These are phyloP conservation scores for Monosporascus cannonballus DNA, from an alignment of 2,329 filamentous ascomycete genomes.

Conservation along the genomic window DNA sequence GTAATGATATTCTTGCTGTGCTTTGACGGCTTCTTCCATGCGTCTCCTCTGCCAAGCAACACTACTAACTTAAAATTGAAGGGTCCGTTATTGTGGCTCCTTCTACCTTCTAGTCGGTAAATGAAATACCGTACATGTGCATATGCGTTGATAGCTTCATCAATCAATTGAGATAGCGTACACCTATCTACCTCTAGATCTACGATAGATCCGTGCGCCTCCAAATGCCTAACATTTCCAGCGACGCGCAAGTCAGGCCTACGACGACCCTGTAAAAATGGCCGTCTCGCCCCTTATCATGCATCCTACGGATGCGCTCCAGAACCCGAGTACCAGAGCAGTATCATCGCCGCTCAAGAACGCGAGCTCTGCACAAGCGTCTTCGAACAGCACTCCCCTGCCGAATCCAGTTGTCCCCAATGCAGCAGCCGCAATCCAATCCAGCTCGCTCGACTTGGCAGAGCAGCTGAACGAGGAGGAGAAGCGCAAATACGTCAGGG, in stretches of 20 bases:
- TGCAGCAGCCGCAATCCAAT: conserved; percentile 21
- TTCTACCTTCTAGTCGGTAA: no score
- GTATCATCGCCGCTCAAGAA: conserved; percentile 40
- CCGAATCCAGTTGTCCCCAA: conserved; percentile 22
- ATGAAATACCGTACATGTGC: no score
- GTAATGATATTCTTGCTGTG: no score
- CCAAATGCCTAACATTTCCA: neutral
- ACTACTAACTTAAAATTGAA: no score
- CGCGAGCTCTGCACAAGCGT: conserved; percentile 31
- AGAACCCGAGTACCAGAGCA: conserved; percentile 21
- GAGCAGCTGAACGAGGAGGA: conserved; percentile 78
- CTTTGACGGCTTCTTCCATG: no score
- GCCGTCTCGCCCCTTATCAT: conserved; percentile 25
- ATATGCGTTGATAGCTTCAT: no score
- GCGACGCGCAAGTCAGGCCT: neutral
- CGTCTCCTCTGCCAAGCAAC: no score
- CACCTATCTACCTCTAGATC: no score
- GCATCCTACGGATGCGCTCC: conserved; percentile 22
- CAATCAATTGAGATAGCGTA: no score
- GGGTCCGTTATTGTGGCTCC: no score
- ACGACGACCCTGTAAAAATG: conserved; percentile 14
- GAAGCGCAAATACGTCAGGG: conserved; percentile 86
- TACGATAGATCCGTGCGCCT: no score
- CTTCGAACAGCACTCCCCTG: conserved; percentile 40
- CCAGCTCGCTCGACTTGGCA: conserved; percentile 49